Percentiles rank a stretch among this genome's conserved stretches.
These are phyloP conservation scores for Mucor racemosus DNA, from an alignment of 371 early-diverging fungal species.

Conservation along the genomic window DNA sequence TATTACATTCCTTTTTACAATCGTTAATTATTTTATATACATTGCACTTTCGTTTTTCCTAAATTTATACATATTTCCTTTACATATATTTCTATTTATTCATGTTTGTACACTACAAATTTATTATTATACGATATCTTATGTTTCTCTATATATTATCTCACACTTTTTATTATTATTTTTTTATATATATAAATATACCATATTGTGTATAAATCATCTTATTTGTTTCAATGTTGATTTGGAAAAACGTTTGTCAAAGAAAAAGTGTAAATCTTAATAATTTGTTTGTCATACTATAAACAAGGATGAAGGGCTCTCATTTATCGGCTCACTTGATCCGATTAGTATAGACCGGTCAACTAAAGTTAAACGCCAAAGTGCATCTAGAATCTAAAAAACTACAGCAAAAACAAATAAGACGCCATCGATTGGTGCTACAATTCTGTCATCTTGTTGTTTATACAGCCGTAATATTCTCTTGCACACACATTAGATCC, in stretches of 20 bases:
- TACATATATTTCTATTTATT: background rate
- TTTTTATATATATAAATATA: background rate
- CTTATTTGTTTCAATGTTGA: background rate
- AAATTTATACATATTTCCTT: background rate
- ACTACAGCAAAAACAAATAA: no score
- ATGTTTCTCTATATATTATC: background rate
- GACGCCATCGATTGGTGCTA: background rate
- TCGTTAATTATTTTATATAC: conserved; percentile 1
- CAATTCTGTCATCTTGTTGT: background rate
- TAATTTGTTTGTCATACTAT: background rate
- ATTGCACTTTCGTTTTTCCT: background rate
- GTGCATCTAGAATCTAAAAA: background rate
- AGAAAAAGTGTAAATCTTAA: background rate
- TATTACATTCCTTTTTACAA: background rate
- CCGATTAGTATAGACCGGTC: background rate
- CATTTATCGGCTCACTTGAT: background rate
- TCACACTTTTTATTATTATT: background rate
- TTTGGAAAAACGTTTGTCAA: background rate
- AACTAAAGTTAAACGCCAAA: background rate
- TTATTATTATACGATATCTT: background rate
- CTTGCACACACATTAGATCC: no score
- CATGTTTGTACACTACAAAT: conserved; percentile 1
- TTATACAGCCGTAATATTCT: background rate
- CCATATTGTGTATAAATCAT: background rate
- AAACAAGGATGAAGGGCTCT: background rate